Base-by-base conservation (phyloP, 306 rosid species). In the Glycine soja region DNA sequence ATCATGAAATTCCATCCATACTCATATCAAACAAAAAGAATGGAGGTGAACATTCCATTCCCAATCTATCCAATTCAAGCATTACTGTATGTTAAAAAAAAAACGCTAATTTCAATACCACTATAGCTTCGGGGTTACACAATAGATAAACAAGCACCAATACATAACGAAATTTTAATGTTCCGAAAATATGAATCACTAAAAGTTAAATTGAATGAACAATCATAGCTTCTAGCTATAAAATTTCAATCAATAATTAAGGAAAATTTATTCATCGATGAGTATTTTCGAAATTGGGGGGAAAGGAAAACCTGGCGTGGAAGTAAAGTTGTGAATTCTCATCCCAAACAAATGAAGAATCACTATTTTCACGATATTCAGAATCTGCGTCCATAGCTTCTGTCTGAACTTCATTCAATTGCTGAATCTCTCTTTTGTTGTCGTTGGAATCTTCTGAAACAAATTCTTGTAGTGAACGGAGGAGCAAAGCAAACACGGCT, bases 291-390 rank as follows among this genome's bases (percentile, higher is more conserved):
- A 57, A 45, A 56, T 10, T 32, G 4, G 34, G 38, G 38, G 19
- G 12, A 64, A 64, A 67, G 43, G 43, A 38, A 4, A 87, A 93
- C 97, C 95, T 88, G 86, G 94, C 88, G 79, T 91, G 97, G 80
- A 89, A 92, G 83, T 88, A 91, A 40, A 92, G 95, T 75, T 82
- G 90, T n/a, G 95, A 91, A 3, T 51, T 82, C 5, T 92, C 91
- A 43, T 95, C 97, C 97, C 97, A 95, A 56, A 92, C 90, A 61
- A 95, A 95, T 19, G 79, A 54, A 56, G 88, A 87, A 77, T 83
- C 87, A 71, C 38, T 78, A 18, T 76, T 76, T 72, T 83, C 82
- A 12, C 80, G 58, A 76, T 76, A 19, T 16, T 43, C 74, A 11
- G 89, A 67, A 54, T 86, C 83, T 38, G 74, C 47, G 16, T 84